A percentile compares a stretch with the other conserved stretches of the same genome.
Conservation (phyloP, 2,329 filamentous ascomycete species). For the Ambrosiella xylebori region DNA sequence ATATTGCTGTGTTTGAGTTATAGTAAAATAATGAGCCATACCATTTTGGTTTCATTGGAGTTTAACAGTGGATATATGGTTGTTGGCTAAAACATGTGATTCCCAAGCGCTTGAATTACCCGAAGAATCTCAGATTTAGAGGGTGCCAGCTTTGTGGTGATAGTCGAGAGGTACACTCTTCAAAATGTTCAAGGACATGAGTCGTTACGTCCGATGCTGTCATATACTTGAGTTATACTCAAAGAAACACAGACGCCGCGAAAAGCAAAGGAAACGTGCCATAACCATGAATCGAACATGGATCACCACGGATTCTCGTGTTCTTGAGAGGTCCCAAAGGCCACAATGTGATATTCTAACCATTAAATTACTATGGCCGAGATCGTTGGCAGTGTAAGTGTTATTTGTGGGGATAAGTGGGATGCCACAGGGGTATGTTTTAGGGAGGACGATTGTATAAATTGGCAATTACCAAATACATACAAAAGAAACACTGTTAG, state of each 20-base stretch:
- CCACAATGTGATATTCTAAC: constrained; percentile 12
- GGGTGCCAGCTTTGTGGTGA: not conserved
- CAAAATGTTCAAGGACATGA: too few relatives aligned
- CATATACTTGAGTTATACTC: too few relatives aligned
- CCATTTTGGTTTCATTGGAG: too few relatives aligned
- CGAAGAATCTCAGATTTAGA: too few relatives aligned
- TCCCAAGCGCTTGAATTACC: too few relatives aligned
- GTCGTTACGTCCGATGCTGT: too few relatives aligned
- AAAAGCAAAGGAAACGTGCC: constrained; percentile 1
- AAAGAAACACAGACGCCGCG: not conserved
- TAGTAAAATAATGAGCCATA: too few relatives aligned
- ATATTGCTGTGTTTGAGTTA: too few relatives aligned
- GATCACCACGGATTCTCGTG: constrained; percentile 11
- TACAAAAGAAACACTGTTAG: not conserved
- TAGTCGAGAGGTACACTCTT: not conserved
- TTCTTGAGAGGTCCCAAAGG: not conserved
- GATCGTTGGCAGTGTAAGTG: not conserved
- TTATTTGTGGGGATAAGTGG: not conserved
- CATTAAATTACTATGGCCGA: constrained; percentile 11
- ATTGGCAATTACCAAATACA: not conserved
- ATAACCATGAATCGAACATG: constrained; percentile 13
- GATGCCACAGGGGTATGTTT: too few relatives aligned
- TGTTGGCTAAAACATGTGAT: too few relatives aligned
- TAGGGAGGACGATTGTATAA: not conserved
- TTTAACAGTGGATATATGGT: too few relatives aligned